Evolutionary conservation across 371 early-diverging fungal species (phyloP).

Genomic region (Smittium culicis): DNA sequence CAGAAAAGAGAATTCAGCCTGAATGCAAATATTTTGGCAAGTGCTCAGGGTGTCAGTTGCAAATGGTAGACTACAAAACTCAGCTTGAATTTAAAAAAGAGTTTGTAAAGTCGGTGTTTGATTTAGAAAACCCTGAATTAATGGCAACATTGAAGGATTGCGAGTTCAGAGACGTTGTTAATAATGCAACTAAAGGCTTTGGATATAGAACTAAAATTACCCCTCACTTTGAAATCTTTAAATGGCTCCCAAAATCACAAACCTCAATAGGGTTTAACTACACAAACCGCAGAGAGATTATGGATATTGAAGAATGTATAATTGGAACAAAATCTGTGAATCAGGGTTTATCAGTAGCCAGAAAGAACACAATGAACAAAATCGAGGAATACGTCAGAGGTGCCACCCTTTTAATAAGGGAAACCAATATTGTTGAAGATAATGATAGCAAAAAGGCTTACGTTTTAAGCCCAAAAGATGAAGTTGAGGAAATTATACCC

Average conservation of each 20-base stretch:
- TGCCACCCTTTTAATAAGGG: conserved; percentile 40
- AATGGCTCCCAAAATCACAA: conserved; percentile 11
- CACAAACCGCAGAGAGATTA: conserved; percentile 36
- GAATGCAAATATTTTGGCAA: conserved; percentile 40
- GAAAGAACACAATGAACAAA: conserved; percentile 21
- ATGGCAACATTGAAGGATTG: conserved; percentile 16
- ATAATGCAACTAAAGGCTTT: conserved; percentile 33
- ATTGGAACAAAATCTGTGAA: conserved; percentile 43
- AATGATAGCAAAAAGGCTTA: conserved; percentile 8
- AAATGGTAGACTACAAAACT: conserved; percentile 39
- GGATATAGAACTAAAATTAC: conserved; percentile 49
- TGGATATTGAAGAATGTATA: conserved; percentile 49
- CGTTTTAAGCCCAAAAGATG: conserved; percentile 1
- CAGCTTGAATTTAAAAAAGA: conserved; percentile 40
- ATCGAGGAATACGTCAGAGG: conserved; percentile 36
- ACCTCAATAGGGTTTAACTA: conserved; percentile 39
- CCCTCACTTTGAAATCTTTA: conserved; percentile 39
- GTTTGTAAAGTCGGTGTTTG: conserved; percentile 33
- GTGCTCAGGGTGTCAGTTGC: conserved; percentile 48
- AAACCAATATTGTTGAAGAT: conserved; percentile 26
- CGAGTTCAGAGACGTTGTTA: conserved; percentile 12
- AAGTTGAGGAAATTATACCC: background rate
- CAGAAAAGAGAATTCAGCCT: conserved; percentile 30
- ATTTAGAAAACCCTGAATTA: conserved; percentile 22
- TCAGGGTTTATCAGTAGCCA: conserved; percentile 21